Evolutionary conservation across 148 eudicot genomes (phyloP), one percentile per base, ranked within the genome.

Genomic region (Rhododendron griersonianum): DNA sequence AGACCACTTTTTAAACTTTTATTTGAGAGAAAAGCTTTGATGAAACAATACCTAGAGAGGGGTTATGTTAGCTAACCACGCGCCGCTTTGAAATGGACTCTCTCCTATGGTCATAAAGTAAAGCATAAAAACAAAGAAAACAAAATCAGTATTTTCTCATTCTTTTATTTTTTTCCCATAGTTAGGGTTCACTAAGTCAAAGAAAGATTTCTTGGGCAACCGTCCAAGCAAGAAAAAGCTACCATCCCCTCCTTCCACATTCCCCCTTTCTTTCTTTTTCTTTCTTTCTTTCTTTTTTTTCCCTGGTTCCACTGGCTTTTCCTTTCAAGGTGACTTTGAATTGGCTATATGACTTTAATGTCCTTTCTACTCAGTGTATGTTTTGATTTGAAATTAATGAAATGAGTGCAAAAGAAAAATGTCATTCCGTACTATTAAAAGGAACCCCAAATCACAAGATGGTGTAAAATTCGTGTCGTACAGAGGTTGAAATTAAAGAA

Each of bases 181-280:
- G 8, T 80, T 67, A 80, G 65, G 53, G 80, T 81, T 71, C 71
- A 8, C 73, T 84, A 87, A 87, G 87, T 81, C 87, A 87, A 87
- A 73, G 74, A 84, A 87, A 81, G 51, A 44, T 81, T 81, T 85
- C 85, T 85, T 57, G 87, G 47, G 77, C 78, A 53, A 85, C 81
- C 83, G 79, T 76, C 89, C 89, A 88, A 84, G 83, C 39, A 87
- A 87, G 74, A 53, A 65, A 63, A 83, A 48, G 23, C 0, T 19
- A 19, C 86, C 78, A 63, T 18, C 69, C 67, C 33, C 50, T n/a
- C 86, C 69, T 55, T 69, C 84, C 84, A 39, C 78, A 75, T 21
- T 48, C 37, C 8, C 78, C 79, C 23, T 19, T 13, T 73, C 53
- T 84, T 21, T 80, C 67, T 63, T 23, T 23, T 6, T 67, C 48